These are phyloP conservation scores for Paecilomyces sp. DNA, from an alignment of 2,329 filamentous ascomycete genomes.

Conservation along the genomic window DNA sequence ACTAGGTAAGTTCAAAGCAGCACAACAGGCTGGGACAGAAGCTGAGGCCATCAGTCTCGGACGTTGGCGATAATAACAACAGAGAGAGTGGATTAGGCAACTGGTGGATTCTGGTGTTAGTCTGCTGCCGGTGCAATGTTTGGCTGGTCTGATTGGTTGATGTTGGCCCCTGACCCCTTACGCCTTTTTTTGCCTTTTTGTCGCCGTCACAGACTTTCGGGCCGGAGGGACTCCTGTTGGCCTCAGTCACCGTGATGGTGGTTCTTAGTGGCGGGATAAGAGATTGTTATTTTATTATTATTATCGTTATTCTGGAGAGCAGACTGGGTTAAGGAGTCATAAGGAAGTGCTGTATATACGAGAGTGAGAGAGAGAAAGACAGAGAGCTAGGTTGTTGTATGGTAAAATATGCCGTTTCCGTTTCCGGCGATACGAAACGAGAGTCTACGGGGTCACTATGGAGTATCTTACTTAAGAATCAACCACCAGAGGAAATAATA, in stretches of 20 bases:
- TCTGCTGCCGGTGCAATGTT: not conserved
- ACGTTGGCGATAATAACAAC: not conserved
- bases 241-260: not conserved
- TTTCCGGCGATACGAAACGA: not conserved
- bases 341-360: too few relatives aligned
- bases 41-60: not conserved
- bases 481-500: too few relatives aligned
- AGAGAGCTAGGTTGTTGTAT: too few relatives aligned
- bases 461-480: too few relatives aligned
- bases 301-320: not conserved
- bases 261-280: too few relatives aligned
- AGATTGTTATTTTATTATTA: too few relatives aligned
- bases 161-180: not conserved
- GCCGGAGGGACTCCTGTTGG: not conserved
- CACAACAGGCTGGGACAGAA: not conserved
- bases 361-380: too few relatives aligned
- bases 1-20: not conserved
- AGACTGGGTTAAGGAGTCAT: not conserved
- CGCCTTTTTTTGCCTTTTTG: not conserved
- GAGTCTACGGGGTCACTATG: too few relatives aligned
- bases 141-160: not conserved
- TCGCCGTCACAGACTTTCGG: not conserved
- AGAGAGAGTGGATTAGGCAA: not conserved
- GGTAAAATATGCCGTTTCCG: not conserved
- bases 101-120: not conserved